Evolutionary conservation across 805 yeast genomes (phyloP).

Genomic region (Lipomyces anomalus): DNA sequence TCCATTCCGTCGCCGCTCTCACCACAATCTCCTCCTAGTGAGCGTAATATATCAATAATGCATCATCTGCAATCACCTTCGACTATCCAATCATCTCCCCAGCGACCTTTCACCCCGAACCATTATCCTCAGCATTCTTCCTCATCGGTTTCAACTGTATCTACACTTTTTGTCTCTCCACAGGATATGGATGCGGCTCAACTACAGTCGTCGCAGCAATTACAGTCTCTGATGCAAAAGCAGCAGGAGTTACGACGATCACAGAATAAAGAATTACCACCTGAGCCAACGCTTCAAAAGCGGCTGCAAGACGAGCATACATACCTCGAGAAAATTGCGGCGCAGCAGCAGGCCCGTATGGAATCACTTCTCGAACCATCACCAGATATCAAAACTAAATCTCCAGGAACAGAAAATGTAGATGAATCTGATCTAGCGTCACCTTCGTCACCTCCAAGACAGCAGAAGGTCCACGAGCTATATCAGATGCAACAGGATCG

Average conservation of each 20-base stretch:
- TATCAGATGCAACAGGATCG: not conserved
- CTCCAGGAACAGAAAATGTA: not conserved
- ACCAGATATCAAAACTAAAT: not conserved
- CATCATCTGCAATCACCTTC: not conserved
- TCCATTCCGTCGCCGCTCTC: not conserved
- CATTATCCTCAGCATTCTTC: not conserved
- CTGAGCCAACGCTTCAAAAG: conserved; percentile 10
- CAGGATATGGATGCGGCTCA: not conserved
- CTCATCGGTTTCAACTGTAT: not conserved
- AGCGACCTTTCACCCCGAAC: not conserved
- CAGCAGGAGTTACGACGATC: not conserved
- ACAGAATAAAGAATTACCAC: conserved; percentile 20
- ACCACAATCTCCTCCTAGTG: not conserved
- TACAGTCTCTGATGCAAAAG: not conserved
- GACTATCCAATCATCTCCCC: not conserved
- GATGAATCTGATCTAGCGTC: not conserved
- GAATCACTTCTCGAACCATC: not conserved
- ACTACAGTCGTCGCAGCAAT: not conserved
- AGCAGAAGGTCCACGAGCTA: not conserved
- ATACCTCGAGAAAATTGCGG: not conserved
- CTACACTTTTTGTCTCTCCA: too few relatives aligned
- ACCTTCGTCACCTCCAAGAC: not conserved
- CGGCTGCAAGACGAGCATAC: not conserved
- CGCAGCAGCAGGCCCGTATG: not conserved
- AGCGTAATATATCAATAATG: too few relatives aligned